phyloP scores from a whole-genome alignment of 805 yeast genomes.

The Cyberlindnera xishuangbannaensis region DNA sequence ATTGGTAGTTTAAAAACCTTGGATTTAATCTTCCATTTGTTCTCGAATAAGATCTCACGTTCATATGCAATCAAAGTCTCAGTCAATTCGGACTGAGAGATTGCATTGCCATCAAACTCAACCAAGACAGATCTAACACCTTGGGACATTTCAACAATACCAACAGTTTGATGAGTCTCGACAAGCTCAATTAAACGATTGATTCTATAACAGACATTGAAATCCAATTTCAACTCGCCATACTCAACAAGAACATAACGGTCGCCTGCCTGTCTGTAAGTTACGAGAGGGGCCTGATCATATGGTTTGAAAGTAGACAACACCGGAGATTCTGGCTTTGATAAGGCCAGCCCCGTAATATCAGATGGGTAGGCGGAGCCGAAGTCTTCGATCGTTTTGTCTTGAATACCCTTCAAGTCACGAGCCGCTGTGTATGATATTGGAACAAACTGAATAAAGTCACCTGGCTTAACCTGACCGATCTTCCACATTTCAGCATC shows the following conservation, averaged over 20 bases:
- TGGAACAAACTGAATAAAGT: constrained; percentile 73
- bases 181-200: constrained; percentile 77
- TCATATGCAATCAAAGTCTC: constrained; percentile 68
- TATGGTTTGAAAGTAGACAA: constrained; percentile 46
- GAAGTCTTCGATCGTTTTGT: constrained; percentile 40
- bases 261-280: constrained; percentile 96
- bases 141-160: constrained; percentile 92
- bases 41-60: constrained; percentile 61
- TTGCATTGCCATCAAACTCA: constrained; percentile 64
- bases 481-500: constrained; percentile 98
- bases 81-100: constrained; percentile 58
- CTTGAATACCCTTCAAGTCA: constrained; percentile 55
- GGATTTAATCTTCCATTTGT: constrained; percentile 83
- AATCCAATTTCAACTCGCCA: constrained; percentile 83
- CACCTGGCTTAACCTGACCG: constrained; percentile 97
- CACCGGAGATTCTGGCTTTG: constrained; percentile 63
- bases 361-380: constrained; percentile 34
- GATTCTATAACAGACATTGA: constrained; percentile 80
- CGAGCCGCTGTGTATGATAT: constrained; percentile 65
- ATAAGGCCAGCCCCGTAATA: constrained; percentile 26
- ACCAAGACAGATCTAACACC: constrained; percentile 94
- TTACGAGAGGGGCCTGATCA: constrained; percentile 57
- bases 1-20: constrained; percentile 82
- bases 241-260: constrained; percentile 87
- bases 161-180: constrained; percentile 54